phyloP scores from a whole-genome alignment of 257 asterid genomes.

The Sherardia arvensis region DNA sequence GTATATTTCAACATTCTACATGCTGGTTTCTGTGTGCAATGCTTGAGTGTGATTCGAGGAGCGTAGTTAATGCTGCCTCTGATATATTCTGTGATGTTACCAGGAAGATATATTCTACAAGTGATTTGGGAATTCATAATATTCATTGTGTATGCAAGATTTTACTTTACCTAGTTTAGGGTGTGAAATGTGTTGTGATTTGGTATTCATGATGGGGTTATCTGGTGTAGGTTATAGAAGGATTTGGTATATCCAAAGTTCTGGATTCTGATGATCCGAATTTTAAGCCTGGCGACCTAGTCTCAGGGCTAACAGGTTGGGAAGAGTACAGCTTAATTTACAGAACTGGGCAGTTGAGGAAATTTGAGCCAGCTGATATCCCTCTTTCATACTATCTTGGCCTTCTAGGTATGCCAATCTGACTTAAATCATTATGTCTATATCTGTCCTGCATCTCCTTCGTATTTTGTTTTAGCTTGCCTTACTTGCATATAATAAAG shows the following conservation, averaged over 20 bases:
- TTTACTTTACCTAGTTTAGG: too few relatives aligned
- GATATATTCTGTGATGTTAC: too few relatives aligned
- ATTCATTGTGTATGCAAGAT: too few relatives aligned
- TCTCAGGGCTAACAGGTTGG: constrained; percentile 85
- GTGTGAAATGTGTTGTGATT: neutral
- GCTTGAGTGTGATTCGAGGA: too few relatives aligned
- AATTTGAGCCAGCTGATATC: constrained; percentile 39
- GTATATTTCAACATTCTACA: too few relatives aligned
- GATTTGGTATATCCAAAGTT: constrained; percentile 76
- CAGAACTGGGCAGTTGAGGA: constrained; percentile 49
- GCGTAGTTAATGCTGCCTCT: too few relatives aligned
- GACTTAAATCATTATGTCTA: neutral
- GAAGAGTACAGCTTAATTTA: constrained; percentile 75
- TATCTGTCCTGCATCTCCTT: neutral
- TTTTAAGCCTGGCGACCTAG: constrained; percentile 62
- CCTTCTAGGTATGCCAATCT: constrained; percentile 49
- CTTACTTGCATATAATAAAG: neutral
- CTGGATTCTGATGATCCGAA: constrained; percentile 61
- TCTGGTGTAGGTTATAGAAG: constrained; percentile 54
- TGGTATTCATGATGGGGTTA: neutral
- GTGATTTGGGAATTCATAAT: neutral
- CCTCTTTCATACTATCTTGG: constrained; percentile 73
- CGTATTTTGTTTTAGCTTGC: neutral
- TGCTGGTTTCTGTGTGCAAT: too few relatives aligned
- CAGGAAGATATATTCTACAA: too few relatives aligned